phyloP scores from a whole-genome alignment of 331 rosid species.

The Dryas integrifolia region DNA sequence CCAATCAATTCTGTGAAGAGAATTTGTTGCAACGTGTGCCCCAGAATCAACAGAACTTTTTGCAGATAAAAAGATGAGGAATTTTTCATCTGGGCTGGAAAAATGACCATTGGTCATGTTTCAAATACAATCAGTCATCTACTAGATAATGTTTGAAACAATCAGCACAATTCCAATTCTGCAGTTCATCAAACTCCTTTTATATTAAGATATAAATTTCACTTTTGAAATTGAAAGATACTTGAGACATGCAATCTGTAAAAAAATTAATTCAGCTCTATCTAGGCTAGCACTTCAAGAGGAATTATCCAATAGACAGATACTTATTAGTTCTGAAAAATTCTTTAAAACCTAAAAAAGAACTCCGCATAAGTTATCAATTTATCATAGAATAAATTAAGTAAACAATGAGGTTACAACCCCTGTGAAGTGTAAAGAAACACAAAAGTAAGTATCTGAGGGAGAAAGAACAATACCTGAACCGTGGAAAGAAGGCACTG shows the following conservation, averaged over 20 bases:
- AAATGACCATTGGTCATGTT: constrained; percentile 23
- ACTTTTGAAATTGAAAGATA: neutral
- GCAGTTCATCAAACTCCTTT: neutral
- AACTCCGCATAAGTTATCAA: constrained; percentile 1
- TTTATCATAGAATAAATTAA: neutral
- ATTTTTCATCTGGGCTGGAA: constrained; percentile 87
- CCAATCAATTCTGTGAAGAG: constrained; percentile 94
- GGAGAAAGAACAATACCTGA: constrained; percentile 56
- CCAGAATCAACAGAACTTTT: constrained; percentile 83
- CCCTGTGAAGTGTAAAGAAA: neutral
- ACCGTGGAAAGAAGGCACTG: constrained; percentile 79
- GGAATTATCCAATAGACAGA: neutral
- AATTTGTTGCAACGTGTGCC: constrained; percentile 80
- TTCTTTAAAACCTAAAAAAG: neutral
- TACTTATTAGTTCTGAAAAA: neutral
- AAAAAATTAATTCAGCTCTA: neutral
- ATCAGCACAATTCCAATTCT: neutral
- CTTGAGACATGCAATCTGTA: neutral
- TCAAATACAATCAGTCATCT: constrained; percentile 15
- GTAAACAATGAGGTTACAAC: neutral
- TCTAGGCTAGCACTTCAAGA: constrained; percentile 8
- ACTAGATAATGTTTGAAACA: neutral
- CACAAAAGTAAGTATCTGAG: constrained; percentile 1
- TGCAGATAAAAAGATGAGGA: constrained; percentile 77
- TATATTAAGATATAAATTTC: neutral